These are phyloP conservation scores for Elongisporangium undulatum DNA, from an alignment of 352 stramenopile species.

Conservation along the genomic window DNA sequence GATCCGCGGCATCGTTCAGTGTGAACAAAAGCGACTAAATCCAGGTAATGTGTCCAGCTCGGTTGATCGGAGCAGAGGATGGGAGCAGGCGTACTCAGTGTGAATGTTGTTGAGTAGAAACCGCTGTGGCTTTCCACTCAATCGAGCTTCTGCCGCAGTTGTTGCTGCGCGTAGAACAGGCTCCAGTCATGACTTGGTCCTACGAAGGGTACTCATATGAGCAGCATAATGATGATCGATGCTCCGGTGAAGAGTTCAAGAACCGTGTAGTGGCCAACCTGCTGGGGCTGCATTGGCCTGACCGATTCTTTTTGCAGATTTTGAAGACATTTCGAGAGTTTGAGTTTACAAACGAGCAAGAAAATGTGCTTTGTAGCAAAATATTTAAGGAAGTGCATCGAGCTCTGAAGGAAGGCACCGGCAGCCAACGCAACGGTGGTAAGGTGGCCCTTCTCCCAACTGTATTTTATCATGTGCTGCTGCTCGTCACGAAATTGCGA, in stretches of 20 bases:
- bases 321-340: slow-evolving; percentile 47
- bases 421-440: slow-evolving; percentile 2
- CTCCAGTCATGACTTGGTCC: slow-evolving; percentile 18
- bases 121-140: slow-evolving; percentile 27
- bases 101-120: slow-evolving; percentile 11
- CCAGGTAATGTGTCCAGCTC: slow-evolving; percentile 6
- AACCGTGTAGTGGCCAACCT: slow-evolving; percentile 27
- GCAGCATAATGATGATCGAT: slow-evolving; percentile 9
- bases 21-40: slow-evolving; percentile 18
- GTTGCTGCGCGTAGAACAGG: slow-evolving; percentile 25
- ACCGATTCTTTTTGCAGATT: slow-evolving; percentile 43
- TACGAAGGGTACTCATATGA: slow-evolving; percentile 12
- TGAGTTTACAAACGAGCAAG: slow-evolving; percentile 18
- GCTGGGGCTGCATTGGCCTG: slow-evolving; percentile 27
- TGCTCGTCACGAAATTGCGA: slow-evolving; percentile 23
- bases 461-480: slow-evolving; percentile 33
- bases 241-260: slow-evolving; percentile 25
- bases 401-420: background rate
- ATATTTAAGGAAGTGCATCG: slow-evolving; percentile 27
- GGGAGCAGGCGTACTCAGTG: background rate
- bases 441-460: slow-evolving; percentile 29
- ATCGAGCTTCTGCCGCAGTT: slow-evolving; percentile 43
- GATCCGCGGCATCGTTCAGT: slow-evolving; percentile 19
- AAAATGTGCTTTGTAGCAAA: slow-evolving; percentile 34
- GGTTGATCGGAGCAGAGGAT: background rate